Conservation (phyloP, 768 basidiomycete species). For the Mycena kentingensis region DNA sequence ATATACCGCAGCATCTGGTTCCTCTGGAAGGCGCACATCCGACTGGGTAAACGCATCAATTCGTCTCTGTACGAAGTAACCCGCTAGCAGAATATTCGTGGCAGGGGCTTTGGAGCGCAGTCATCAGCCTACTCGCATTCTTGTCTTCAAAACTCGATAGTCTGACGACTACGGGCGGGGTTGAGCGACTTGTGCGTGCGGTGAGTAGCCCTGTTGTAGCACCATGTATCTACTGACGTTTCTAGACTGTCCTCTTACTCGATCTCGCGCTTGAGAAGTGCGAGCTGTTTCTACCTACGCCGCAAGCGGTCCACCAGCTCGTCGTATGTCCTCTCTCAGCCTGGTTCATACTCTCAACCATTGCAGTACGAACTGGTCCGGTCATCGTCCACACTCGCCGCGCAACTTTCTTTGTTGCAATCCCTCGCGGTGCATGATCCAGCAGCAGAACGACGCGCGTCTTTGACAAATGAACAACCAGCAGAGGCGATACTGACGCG, state of each 20-base stretch:
- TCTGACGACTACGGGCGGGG: conserved; percentile 51
- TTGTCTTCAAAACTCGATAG: conserved; percentile 55
- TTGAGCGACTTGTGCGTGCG: conserved; percentile 56
- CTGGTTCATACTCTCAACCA: not conserved
- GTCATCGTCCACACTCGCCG: conserved; percentile 49
- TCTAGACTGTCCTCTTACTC: conserved; percentile 54
- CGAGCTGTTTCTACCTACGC: conserved; percentile 56
- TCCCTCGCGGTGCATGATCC: conserved; percentile 38
- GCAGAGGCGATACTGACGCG: conserved; percentile 41
- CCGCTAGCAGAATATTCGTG: conserved; percentile 58
- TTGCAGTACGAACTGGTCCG: conserved; percentile 69
- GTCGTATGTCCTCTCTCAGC: conserved; percentile 48
- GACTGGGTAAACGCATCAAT: conserved; percentile 49
- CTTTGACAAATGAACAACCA: conserved; percentile 32
- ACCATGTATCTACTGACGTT: not conserved
- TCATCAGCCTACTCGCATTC: conserved; percentile 58
- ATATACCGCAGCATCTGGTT: conserved; percentile 60
- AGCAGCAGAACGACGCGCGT: conserved; percentile 27
- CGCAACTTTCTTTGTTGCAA: conserved; percentile 48
- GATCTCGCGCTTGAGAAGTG: conserved; percentile 52
- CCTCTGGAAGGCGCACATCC: conserved; percentile 51
- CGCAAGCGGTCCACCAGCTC: conserved; percentile 58
- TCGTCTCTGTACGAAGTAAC: conserved; percentile 1
- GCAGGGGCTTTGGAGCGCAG: conserved; percentile 62
- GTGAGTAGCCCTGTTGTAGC: conserved; percentile 34